These are phyloP conservation scores for Priceomyces carsonii DNA, from an alignment of 805 yeast genomes.

Conservation along the genomic window DNA sequence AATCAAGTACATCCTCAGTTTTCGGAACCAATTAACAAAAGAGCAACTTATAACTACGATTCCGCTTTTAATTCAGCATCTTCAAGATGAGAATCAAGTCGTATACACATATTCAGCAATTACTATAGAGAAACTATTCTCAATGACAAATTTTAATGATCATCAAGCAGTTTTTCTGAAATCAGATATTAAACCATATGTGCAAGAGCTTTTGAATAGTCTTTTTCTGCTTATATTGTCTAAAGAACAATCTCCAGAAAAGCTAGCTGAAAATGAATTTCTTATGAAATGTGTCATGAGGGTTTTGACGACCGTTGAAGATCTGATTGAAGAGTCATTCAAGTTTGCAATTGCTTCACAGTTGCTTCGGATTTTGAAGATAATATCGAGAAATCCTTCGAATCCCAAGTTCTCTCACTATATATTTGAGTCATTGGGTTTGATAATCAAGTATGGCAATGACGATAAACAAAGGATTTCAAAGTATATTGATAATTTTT, in stretches of 20 bases:
- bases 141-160: constrained; percentile 62
- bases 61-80: constrained; percentile 73
- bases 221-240: constrained; percentile 64
- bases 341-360: constrained; percentile 58
- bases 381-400: constrained; percentile 86
- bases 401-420: constrained; percentile 93
- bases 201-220: constrained; percentile 61
- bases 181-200: constrained; percentile 62
- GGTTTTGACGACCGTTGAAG: constrained; percentile 71
- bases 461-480: constrained; percentile 21
- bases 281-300: constrained; percentile 88
- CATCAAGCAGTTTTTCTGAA: constrained; percentile 67
- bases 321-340: constrained; percentile 48
- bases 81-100: constrained; percentile 63
- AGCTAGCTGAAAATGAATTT: constrained; percentile 92
- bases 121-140: constrained; percentile 83
- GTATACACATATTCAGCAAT: constrained; percentile 93
- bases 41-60: constrained; percentile 77
- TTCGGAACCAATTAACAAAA: constrained; percentile 90
- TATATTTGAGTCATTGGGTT: constrained; percentile 84
- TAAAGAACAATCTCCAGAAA: constrained; percentile 67
- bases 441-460: constrained; percentile 56
- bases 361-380: constrained; percentile 64
- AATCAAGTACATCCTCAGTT: constrained; percentile 82
- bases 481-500: constrained; percentile 49